Percentiles rank a stretch among this genome's conserved stretches.
These are phyloP conservation scores for Didymella lethalis DNA, from an alignment of 2,329 filamentous ascomycete species.

Conservation along the genomic window DNA sequence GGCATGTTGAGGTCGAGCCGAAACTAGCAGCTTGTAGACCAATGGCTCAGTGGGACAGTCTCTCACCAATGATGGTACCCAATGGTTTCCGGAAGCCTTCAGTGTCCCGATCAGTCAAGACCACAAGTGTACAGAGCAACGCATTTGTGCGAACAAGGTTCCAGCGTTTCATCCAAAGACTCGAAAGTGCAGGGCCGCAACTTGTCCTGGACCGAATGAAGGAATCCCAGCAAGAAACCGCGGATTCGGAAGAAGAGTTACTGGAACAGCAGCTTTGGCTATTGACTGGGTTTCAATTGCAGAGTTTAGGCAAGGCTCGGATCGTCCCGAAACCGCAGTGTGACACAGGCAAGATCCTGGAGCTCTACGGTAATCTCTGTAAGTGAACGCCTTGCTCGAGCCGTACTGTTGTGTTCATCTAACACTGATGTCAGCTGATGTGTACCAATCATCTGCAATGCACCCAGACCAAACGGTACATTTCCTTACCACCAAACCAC, in stretches of 20 bases:
- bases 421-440: conserved; percentile 49
- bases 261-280: conserved; percentile 69
- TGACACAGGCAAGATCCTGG: conserved; percentile 47
- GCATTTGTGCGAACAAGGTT: conserved; percentile 51
- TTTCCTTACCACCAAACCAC: conserved; percentile 47
- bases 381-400: conserved; percentile 34
- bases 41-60: conserved; percentile 46
- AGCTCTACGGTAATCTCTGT: conserved; percentile 53
- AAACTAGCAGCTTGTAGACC: conserved; percentile 38
- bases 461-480: conserved; percentile 49
- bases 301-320: conserved; percentile 40
- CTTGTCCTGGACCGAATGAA: conserved; percentile 64
- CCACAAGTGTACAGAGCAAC: conserved; percentile 29
- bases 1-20: conserved; percentile 19
- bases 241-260: conserved; percentile 56
- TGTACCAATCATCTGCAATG: conserved; percentile 56
- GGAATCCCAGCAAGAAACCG: conserved; percentile 51
- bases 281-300: conserved; percentile 61
- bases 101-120: conserved; percentile 26
- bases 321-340: conserved; percentile 35
- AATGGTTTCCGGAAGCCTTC: conserved; percentile 29
- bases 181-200: conserved; percentile 62
- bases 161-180: conserved; percentile 63
- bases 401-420: conserved; percentile 36
- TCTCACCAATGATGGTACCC: conserved; percentile 34